Evolutionary conservation across 352 stramenopile genomes (phyloP).

Genomic region (Globisporangium barbulae): DNA sequence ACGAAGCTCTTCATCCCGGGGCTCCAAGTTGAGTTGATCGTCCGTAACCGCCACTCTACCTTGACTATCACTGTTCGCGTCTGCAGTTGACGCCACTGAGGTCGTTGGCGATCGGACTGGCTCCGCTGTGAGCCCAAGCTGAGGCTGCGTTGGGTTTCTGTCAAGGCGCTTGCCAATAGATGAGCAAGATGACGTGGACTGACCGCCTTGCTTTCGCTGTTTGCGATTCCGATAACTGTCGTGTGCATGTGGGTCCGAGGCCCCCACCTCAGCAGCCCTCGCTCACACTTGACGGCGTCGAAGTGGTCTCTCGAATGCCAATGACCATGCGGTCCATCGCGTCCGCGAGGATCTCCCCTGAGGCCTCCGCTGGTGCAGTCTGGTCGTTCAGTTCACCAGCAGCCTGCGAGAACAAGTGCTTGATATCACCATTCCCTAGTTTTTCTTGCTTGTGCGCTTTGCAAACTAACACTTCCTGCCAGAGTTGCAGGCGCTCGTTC

Average conservation of each 20-base stretch:
- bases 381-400: background rate
- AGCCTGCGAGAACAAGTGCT: background rate
- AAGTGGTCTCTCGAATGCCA: background rate
- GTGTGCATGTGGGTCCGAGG: background rate
- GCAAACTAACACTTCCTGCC: constrained; percentile 9
- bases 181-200: constrained; percentile 8
- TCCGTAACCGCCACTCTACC: background rate
- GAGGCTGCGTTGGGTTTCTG: background rate
- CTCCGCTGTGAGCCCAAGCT: background rate
- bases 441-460: background rate
- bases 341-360: constrained; percentile 1
- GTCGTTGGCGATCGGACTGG: background rate
- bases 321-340: background rate
- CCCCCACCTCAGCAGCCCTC: background rate
- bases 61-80: background rate
- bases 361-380: background rate
- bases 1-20: background rate
- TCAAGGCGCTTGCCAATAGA: background rate
- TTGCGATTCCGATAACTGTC: background rate
- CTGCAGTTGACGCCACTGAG: background rate
- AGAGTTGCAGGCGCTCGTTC: constrained; percentile 23
- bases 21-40: background rate
- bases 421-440: background rate
- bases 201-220: background rate
- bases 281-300: background rate